Base-by-base conservation (phyloP, 2,329 filamentous ascomycete species). In the Pleurostoma richardsiae region DNA sequence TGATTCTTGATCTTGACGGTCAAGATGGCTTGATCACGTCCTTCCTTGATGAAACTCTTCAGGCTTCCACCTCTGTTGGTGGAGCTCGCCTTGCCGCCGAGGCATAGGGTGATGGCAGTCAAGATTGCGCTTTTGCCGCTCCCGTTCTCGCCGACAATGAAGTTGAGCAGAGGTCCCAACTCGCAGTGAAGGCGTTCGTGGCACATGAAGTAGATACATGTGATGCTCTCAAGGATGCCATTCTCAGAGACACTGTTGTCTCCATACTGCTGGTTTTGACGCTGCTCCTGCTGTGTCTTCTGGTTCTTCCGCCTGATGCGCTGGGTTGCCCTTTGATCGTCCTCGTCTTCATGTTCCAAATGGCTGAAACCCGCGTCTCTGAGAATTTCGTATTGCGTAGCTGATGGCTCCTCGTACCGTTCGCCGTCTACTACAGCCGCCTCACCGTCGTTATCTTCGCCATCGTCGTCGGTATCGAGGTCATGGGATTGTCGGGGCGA, bases 41-140 rank as follows among this genome's bases (percentile, higher is more conserved):
- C 92, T 62, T 94, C 85, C 60, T 95, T 97, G 66, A 99, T 89
- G 60, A 97, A 67, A 49, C 80, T 88, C 65, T 95, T 95, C 29
- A 99, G 70, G 57, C 86, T 95, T 44, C 88, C 87, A 38, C 90
- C 94, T 53, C 94, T 86, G 59, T 97, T 97, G 4, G 94, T 97
- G 11, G 88, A 82, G 46, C 89, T 89, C 2, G 94, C 91, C 65
- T 96, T 97, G 26, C 88, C 92, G 50, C 94, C 94, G n/a, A 99
- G 75, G 59, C 94, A 97, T 31, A 99, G 76, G 0, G 90, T 96
- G 53, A 99, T 81, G 4, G 90, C 94, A 0, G 94, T 97, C 29
- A 99, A 71, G 10, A 97, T 86, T 3, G 94, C 94, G 64, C 94
- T 99, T 71, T 99, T 99, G 33, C 94, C 94, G 62, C 92, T 97